Evolutionary conservation across 208 protist genomes (phyloP), one percentile per base, ranked within the genome.

Genomic region (Novymonas esmeraldas): DNA sequence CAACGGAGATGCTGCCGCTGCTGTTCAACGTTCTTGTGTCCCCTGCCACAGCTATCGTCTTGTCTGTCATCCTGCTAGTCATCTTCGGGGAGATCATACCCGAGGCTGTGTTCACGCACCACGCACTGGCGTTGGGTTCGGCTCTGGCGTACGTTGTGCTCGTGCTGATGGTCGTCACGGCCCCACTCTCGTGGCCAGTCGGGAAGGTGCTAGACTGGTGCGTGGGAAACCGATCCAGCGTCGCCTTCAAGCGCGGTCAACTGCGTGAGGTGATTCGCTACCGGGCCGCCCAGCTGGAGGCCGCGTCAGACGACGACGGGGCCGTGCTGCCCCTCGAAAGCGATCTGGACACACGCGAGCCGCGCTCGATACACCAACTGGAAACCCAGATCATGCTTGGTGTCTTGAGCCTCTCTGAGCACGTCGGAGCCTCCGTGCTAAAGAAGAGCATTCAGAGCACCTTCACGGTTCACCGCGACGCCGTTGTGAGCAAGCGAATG

Each of bases 41-140:
- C 41, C 81, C 79, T 4, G 39, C 79, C 26, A 64, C 69, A 26
- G 78, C 89, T 22, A 61, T 94, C 41, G 68, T 79, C 13, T 24
- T 81, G n/a, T 90, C 85, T 10, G 82, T 90, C 14, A 65, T 76
- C 16, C 50, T 88, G 33, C 80, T 85, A 9, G 74, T 94, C 9
- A 33, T 92, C 5, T 92, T 87, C 48, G 73, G 85, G 20, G 89
- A 94, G 70, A 89, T 94, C 24, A 82, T 94, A 11, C 89, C 89
- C 1, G 83, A 94, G 63, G 82, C 85, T 2, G 24, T 89, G 14
- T 92, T 90, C 64, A 84, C 85, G 61, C 82, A 82, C 38, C 67
- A 92, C 56, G 76, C 79, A 20, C 63, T 94, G 22, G 61, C 68
- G 24, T 49, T 92, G 0, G 59, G 78, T 22, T 81, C 81, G 24